Base-by-base conservation (phyloP, 148 eudicot genomes). In the Dianthus caryophyllus region DNA sequence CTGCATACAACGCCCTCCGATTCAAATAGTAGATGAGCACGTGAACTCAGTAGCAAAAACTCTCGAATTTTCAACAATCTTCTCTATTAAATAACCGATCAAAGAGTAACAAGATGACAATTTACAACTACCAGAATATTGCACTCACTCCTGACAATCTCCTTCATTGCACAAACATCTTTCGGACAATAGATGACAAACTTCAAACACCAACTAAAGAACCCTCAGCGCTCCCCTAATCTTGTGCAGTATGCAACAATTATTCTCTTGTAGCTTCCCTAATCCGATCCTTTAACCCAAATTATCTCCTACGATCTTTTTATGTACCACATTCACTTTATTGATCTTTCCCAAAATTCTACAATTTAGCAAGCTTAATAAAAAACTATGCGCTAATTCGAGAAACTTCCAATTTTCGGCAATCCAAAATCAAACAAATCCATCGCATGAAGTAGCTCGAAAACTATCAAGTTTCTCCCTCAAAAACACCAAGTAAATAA, bases 261-360 rank as follows among this genome's bases (percentile, higher is more conserved):
- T 18, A 6, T n/a, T n/a, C n/a, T n/a, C n/a, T n/a, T 61, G 17
- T 51, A 6, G 16, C 74, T 54, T 66, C 54, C 21, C 58, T 27
- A 14, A 50, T 51, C 22, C 46, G 10, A 30, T 57, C 31, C 52
- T 51, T 39, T 8, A 56, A 56, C 31, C 21, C 66, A 31, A 61
- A 36, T 51, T 51, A 17, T 5, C 26, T 26, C 18, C 16, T 20
- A n/a, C n/a, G n/a, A n/a, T n/a, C n/a, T n/a, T n/a, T n/a, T n/a
- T n/a, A n/a, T n/a, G n/a, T n/a, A n/a, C n/a, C n/a, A n/a, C n/a
- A n/a, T n/a, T n/a, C n/a, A n/a, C n/a, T n/a, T n/a, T n/a, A n/a
- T n/a, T n/a, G n/a, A n/a, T n/a, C 18, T 26, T 14, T 20, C 61
- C 26, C 29, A 56, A 16, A 5, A 2, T 26, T 56, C 61, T 56